Conservation (phyloP, 345 rosid species). For the Viola odorata region DNA sequence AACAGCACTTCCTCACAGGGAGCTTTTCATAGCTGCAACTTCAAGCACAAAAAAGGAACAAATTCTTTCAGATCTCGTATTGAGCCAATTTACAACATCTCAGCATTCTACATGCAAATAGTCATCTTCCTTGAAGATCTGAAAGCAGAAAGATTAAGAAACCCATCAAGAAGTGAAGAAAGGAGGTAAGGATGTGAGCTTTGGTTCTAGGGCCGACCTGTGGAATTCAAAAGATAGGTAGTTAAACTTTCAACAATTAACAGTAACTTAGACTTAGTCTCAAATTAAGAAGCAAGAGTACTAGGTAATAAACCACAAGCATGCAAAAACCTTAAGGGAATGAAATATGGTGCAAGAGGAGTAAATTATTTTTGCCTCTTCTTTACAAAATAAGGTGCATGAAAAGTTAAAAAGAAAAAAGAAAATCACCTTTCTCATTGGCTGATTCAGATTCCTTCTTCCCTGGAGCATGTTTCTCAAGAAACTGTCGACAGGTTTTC, state of each 20-base stretch:
- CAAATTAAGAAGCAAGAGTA: too few species aligned
- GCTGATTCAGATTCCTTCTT: conserved; percentile 32
- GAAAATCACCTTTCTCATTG: conserved; percentile 23
- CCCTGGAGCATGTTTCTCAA: conserved; percentile 56
- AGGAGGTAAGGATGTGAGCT: background rate
- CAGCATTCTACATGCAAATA: conserved; percentile 20
- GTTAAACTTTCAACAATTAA: too few species aligned
- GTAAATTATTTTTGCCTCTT: background rate
- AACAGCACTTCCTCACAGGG: conserved; percentile 18
- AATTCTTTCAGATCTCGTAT: conserved; percentile 25
- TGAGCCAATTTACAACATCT: conserved; percentile 20
- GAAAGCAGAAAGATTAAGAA: conserved; percentile 25
- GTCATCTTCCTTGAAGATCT: conserved; percentile 37
- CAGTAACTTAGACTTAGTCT: too few species aligned
- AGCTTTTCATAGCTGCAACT: conserved; percentile 34
- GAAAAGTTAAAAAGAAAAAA: conserved; percentile 16
- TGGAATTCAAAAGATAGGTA: too few species aligned
- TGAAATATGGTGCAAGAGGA: too few species aligned
- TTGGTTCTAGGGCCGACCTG: background rate
- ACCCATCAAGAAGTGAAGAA: conserved; percentile 6
- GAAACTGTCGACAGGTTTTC: conserved; percentile 55
- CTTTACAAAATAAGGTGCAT: background rate
- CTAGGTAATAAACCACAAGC: too few species aligned
- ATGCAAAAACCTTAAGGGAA: too few species aligned
- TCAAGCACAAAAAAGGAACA: conserved; percentile 21